Evolutionary conservation across 768 basidiomycete genomes (phyloP).

Genomic region (Agaricus subrufescens): DNA sequence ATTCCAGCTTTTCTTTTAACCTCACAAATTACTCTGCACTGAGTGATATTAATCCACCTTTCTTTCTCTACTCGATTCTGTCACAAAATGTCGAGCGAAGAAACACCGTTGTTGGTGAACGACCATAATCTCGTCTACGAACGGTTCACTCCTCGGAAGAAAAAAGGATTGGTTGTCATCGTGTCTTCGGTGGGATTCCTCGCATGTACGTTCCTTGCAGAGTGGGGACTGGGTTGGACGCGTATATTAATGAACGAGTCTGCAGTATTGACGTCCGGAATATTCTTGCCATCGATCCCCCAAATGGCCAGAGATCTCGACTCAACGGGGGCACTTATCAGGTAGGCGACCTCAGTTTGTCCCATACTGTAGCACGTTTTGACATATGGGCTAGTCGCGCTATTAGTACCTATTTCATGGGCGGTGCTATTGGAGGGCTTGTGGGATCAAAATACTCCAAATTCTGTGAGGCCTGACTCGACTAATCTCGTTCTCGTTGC

Average conservation of each 20-base stretch:
- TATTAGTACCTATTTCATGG: conserved; percentile 28
- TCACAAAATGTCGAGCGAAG: neutral
- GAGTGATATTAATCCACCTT: neutral
- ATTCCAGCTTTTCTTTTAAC: no score
- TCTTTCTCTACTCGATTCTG: neutral
- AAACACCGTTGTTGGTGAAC: conserved; percentile 26
- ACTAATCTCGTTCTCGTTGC: neutral
- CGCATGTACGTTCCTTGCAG: conserved; percentile 37
- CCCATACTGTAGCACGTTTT: neutral
- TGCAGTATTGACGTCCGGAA: conserved; percentile 17
- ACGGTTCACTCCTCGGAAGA: conserved; percentile 50
- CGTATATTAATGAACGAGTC: neutral
- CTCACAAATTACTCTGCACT: no score
- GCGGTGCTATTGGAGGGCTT: conserved; percentile 21
- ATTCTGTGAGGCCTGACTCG: conserved; percentile 20
- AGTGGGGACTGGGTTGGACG: neutral
- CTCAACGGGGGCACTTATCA: conserved; percentile 16
- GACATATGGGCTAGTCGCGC: conserved; percentile 15
- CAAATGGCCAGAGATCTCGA: conserved; percentile 20
- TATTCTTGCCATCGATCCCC: conserved; percentile 22
- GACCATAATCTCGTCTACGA: conserved; percentile 41
- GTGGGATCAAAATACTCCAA: conserved; percentile 28
- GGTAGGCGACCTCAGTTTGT: conserved; percentile 5
- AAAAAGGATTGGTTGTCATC: conserved; percentile 50
- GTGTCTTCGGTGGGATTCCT: conserved; percentile 60